Evolutionary conservation across 2,329 filamentous ascomycete species (phyloP), one percentile per base, ranked within the genome.

Genomic region (Penicillium concentricum): DNA sequence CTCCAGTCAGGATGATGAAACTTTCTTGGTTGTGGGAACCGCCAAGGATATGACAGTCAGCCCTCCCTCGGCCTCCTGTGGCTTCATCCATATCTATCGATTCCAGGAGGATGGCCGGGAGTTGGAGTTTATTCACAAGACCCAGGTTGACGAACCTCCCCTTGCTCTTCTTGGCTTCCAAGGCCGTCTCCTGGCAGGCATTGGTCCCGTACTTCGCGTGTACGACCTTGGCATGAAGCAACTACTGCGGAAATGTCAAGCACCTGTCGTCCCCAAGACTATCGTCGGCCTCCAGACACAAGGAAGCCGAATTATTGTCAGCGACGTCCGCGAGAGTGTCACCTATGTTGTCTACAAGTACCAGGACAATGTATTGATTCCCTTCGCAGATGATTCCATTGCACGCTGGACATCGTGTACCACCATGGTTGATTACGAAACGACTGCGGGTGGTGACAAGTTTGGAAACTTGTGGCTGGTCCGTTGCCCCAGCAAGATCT

Each of bases 401-500:
- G 83, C 92, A 49, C 87, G 94, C 32, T 97, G 92, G 90, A 96
- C 91, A 1, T 96, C 91, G 0, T 90, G 90, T 64, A 89, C 90
- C 0, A 84, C 92, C 3, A 96, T 99, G 91, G 87, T 97, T 2
- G 94, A 99, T 76, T 99, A 99, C 74, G 94, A 99, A 72, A 96
- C 94, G 1, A 87, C 90, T 24, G 92, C 92, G 3, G 94, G 93
- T 35, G 93, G 93, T 35, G 94, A 99, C 78, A 97, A 97, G 72
- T 99, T 99, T 64, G 95, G 94, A 59, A 99, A 99, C 68, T 77
- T 99, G 16, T 99, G 92, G 87, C 84, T 99, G 43, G 82, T 99
- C 30, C 89, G 94, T 46, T 94, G 90, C 68, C 92, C 93, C 0
- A 81, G 87, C 58, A 94, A 96, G 72, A 87, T 88, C 8, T 96